A percentile compares a stretch with the other conserved stretches of the same genome.
Conservation (phyloP, 345 rosid genomes). For the Pseudoturritis turrita region DNA sequence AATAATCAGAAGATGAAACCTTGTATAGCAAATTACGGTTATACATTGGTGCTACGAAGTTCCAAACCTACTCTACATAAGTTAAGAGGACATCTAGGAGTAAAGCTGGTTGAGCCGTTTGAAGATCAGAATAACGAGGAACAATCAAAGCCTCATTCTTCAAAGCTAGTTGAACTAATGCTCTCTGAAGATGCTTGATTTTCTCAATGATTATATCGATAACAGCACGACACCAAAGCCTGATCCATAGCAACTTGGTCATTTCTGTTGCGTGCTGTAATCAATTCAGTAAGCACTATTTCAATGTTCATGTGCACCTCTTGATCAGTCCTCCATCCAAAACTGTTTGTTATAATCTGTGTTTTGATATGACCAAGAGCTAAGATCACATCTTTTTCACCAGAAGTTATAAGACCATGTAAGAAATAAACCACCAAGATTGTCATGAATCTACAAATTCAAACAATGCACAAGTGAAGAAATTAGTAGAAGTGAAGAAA, state of each 20-base stretch:
- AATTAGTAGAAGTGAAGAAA: too few relatives aligned
- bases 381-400: slow-evolving; percentile 58
- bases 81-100: slow-evolving; percentile 67
- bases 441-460: background rate
- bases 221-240: slow-evolving; percentile 79
- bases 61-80: slow-evolving; percentile 8
- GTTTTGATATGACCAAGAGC: slow-evolving; percentile 66
- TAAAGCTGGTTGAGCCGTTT: slow-evolving; percentile 74
- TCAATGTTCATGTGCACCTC: slow-evolving; percentile 92
- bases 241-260: slow-evolving; percentile 75
- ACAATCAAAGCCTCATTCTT: slow-evolving; percentile 54
- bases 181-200: slow-evolving; percentile 47
- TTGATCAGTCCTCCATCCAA: slow-evolving; percentile 72
- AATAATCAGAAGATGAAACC: background rate
- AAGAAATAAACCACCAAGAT: background rate
- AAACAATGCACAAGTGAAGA: background rate
- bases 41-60: background rate
- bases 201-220: slow-evolving; percentile 43
- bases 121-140: slow-evolving; percentile 83
- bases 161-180: slow-evolving; percentile 59
- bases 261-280: slow-evolving; percentile 71
- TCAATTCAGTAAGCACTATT: slow-evolving; percentile 67
- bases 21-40: background rate
- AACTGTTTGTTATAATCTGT: slow-evolving; percentile 49
- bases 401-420: slow-evolving; percentile 54